Evolutionary conservation across 1,284 basidiomycete genomes (phyloP).

Genomic region (Cryptococcus sp.): DNA sequence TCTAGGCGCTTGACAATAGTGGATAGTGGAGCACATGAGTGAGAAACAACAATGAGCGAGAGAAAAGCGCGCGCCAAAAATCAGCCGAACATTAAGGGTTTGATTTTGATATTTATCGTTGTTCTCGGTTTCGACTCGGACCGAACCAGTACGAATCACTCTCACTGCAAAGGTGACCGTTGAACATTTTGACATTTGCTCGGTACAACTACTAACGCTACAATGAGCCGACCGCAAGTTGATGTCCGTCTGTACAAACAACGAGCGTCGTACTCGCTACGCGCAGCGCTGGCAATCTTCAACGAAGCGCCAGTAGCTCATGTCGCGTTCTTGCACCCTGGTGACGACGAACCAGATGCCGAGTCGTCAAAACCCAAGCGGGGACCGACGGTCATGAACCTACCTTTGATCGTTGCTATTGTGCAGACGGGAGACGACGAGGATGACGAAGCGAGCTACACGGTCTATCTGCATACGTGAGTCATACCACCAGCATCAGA

Average conservation of each 20-base stretch:
- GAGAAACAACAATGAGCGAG: no score
- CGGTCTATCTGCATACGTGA: conserved; percentile 28
- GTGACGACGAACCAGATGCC: conserved; percentile 12
- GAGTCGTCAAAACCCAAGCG: conserved; percentile 7
- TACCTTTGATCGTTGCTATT: conserved; percentile 21
- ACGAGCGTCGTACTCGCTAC: conserved; percentile 24
- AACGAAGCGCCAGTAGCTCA: conserved; percentile 17
- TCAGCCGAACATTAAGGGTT: no score
- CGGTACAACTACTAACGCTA: no score
- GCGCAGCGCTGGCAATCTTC: conserved; percentile 22
- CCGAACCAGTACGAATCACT: no score
- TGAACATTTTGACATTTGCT: no score
- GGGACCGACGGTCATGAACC: conserved; percentile 29
- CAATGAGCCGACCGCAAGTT: conserved; percentile 2
- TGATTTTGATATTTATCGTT: no score
- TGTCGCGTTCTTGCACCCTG: conserved; percentile 30
- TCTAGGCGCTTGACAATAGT: no score
- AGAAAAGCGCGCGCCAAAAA: no score
- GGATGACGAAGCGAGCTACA: conserved; percentile 13
- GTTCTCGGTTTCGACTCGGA: no score
- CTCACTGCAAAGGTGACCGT: no score
- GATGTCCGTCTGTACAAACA: conserved; percentile 22
- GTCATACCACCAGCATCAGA: background rate
- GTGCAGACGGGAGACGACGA: conserved; percentile 19
- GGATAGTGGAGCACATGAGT: no score